Evolutionary conservation across 768 basidiomycete species (phyloP).

Genomic region (Xerocomellus intermedius): DNA sequence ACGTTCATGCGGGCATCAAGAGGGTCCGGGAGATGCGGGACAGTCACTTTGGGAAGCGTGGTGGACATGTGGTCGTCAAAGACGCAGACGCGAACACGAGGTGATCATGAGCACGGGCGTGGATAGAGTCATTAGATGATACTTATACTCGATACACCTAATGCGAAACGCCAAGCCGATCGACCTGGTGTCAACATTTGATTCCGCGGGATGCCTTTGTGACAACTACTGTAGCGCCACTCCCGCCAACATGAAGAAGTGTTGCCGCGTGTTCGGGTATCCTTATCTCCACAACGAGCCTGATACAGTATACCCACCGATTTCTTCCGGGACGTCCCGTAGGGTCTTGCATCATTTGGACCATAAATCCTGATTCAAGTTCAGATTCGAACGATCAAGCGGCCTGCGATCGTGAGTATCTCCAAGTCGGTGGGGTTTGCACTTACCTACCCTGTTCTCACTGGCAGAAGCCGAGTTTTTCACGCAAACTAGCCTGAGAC

Average conservation of each 20-base stretch:
- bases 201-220: slow-evolving; percentile 4
- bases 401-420: not conserved
- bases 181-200: not conserved
- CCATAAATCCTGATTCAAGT: no score
- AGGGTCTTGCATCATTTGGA: not conserved
- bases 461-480: not conserved
- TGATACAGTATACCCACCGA: not conserved
- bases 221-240: not conserved
- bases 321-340: not conserved
- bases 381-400: not conserved
- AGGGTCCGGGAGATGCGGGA: slow-evolving; percentile 31
- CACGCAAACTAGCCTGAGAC: not conserved
- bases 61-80: slow-evolving; percentile 2
- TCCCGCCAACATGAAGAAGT: not conserved
- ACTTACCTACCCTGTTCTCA: not conserved
- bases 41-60: slow-evolving; percentile 16
- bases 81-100: no score
- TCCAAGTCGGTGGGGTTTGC: not conserved
- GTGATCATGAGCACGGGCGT: not conserved
- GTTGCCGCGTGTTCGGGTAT: not conserved
- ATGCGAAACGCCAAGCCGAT: not conserved
- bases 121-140: not conserved
- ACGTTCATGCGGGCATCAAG: slow-evolving; percentile 34
- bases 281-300: not conserved
- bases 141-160: not conserved